Evolutionary conservation across 2,329 filamentous ascomycete species (phyloP), one percentile per base, ranked within the genome.

Genomic region (Aspergillus udagawae): DNA sequence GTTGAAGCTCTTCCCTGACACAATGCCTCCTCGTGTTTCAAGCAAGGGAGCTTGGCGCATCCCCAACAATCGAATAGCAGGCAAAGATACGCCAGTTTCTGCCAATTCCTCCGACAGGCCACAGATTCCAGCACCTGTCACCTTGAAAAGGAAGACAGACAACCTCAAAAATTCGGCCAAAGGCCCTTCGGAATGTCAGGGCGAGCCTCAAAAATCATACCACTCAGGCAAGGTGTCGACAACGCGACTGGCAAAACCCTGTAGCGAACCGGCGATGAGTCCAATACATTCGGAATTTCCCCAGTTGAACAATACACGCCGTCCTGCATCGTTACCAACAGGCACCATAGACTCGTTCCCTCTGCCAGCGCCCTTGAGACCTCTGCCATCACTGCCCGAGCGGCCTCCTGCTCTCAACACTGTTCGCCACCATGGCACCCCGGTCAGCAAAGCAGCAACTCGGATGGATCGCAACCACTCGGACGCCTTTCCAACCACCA

Each of bases 1-100:
- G 2, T 54, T 73, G 50, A 73, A 72, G 47, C 63, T 73, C 21
- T 72, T 73, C 55, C 73, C 73, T 20, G 68, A 72, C 50, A 63
- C 67, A 21, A 59, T 68, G 48, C 66, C 72, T 42, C 66, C 70
- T 23, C 70, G 70, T 8, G 59, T 65, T 9, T 70, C 71, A 6
- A 73, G 66, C 56, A 69, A 62, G 49, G 64, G 56, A 23, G 62
- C 66, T 20, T 63, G 61, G 58, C 63, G 69, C 38, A 58, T 68
- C 25, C 67, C 66, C 7, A 57, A 52, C 23, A 44, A 32, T 42
- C 61, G 62, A 23, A 58, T 60, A 44, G 41, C 60, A 10, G 47
- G 51, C 61, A 38, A 60, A 60, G 27, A 48, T 47, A 20, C 49
- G 4, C 20, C 20, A 47, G 7, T 25, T 14, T 3, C 44, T 17